Conservation (phyloP, 148 eudicot genomes). For the Euryodendron excelsum region DNA sequence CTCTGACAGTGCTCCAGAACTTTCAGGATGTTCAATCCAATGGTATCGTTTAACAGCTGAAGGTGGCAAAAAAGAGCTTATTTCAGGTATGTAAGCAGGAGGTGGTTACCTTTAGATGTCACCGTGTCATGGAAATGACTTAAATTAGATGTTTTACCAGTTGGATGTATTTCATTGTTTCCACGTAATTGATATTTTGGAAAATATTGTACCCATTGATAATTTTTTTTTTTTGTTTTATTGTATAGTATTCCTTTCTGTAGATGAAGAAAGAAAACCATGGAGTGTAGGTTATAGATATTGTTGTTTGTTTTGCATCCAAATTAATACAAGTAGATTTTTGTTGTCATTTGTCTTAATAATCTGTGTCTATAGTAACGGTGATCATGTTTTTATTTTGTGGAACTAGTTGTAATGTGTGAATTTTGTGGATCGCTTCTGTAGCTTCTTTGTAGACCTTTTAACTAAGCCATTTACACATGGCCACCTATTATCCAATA, state of each 20-base stretch:
- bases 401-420: background rate
- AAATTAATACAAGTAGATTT: background rate
- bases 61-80: conserved; percentile 66
- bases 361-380: background rate
- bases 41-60: conserved; percentile 79
- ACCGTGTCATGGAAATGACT: background rate
- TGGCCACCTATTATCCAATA: background rate
- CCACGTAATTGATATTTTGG: background rate
- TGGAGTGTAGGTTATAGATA: no score
- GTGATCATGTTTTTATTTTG: background rate
- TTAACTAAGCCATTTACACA: background rate
- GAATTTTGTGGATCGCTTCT: background rate
- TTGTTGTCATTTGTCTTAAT: background rate
- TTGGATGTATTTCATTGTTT: background rate
- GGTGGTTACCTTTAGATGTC: conserved; percentile 5
- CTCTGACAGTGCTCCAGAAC: conserved; percentile 58
- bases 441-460: background rate
- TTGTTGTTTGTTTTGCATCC: no score
- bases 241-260: background rate
- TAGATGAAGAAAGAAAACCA: background rate
- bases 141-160: background rate
- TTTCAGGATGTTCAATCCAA: conserved; percentile 76
- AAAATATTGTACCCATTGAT: background rate
- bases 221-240: background rate
- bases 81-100: conserved; percentile 61